Percentiles rank a stretch among this genome's conserved stretches.
Conservation (phyloP, 2,329 filamentous ascomycete species). For the Metarhizium rileyi region DNA sequence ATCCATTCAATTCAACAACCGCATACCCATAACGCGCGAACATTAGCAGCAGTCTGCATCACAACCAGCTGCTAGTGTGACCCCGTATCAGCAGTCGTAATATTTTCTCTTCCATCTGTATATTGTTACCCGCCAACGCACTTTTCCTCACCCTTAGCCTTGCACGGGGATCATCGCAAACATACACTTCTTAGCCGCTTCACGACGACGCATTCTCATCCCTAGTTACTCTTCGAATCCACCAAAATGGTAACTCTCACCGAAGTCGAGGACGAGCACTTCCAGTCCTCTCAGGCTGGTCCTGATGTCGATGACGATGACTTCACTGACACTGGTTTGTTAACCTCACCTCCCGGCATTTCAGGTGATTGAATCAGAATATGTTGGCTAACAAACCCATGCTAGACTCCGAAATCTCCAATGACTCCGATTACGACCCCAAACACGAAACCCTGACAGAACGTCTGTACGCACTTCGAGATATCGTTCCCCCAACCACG, state of each 20-base stretch:
- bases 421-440: conserved; percentile 62
- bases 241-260: conserved; percentile 85
- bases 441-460: conserved; percentile 51
- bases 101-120: background rate
- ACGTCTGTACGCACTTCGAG: conserved; percentile 61
- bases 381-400: conserved; percentile 1
- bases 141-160: background rate
- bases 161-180: background rate
- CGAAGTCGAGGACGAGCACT: conserved; percentile 95
- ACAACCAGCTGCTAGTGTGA: background rate
- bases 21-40: background rate
- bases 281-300: conserved; percentile 59
- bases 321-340: conserved; percentile 83
- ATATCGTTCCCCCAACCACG: conserved; percentile 65
- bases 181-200: background rate
- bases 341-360: background rate
- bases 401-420: conserved; percentile 74
- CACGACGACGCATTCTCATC: background rate
- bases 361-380: conserved; percentile 2
- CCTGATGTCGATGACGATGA: conserved; percentile 82
- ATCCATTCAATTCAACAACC: background rate
- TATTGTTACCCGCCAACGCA: background rate
- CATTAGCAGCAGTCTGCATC: background rate
- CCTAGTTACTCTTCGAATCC: conserved; percentile 7
- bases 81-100: background rate